phyloP scores from a whole-genome alignment of 2,329 filamentous ascomycete genomes.

The Penicillium sp. region DNA sequence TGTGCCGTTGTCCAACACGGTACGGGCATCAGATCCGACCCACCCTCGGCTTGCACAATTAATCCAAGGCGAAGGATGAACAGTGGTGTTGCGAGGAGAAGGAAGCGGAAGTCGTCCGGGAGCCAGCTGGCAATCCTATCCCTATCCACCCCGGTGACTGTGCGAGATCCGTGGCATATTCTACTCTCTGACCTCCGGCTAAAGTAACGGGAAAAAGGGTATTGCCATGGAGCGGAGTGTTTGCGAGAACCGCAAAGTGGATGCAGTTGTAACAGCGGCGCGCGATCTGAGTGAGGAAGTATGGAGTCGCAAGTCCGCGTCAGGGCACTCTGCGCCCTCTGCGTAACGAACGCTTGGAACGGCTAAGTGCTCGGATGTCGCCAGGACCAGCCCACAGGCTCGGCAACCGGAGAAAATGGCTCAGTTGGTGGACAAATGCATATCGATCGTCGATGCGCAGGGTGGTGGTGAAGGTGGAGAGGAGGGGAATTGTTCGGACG shows the following conservation, averaged over 20 bases:
- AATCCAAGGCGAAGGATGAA: slow-evolving; percentile 1
- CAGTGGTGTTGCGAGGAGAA: neutral
- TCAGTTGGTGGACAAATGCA: neutral
- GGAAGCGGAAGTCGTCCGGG: slow-evolving; percentile 10
- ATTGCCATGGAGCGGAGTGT: neutral
- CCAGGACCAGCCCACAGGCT: neutral
- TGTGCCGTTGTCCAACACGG: slow-evolving; percentile 16
- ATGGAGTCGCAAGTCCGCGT: slow-evolving; percentile 1
- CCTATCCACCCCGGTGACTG: slow-evolving; percentile 2
- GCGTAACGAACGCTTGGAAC: neutral
- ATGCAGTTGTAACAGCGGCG: neutral
- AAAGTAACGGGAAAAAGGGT: neutral
- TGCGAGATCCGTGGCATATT: neutral
- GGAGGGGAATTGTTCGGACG: slow-evolving; percentile 20
- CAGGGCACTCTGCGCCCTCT: slow-evolving; percentile 2
- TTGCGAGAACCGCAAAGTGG: neutral
- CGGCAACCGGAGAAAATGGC: neutral
- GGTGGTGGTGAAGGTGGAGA: neutral
- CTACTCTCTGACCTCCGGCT: neutral
- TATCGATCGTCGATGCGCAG: neutral
- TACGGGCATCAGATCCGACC: slow-evolving; percentile 16
- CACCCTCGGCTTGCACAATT: slow-evolving; percentile 10
- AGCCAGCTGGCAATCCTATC: neutral
- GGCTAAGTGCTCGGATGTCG: neutral
- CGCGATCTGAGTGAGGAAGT: neutral